Percentiles rank a stretch among this genome's conserved stretches.
phyloP scores from a whole-genome alignment of 257 asterid species.

The Fraxinus pennsylvanica region DNA sequence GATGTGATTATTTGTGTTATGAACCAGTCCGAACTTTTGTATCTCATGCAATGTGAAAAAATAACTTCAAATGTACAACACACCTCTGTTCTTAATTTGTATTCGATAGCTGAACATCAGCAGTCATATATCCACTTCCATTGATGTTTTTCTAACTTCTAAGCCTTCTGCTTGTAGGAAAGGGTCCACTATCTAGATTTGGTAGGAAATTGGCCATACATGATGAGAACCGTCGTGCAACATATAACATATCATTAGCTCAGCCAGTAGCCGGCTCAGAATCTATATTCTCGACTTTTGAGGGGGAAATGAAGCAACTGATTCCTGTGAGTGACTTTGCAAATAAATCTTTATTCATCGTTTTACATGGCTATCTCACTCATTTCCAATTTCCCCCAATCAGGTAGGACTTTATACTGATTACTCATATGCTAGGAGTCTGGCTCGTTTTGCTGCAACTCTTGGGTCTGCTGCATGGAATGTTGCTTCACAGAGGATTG shows the following conservation, averaged over 20 bases:
- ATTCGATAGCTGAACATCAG: background rate
- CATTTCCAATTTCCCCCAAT: slow-evolving; percentile 22
- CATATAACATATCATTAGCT: slow-evolving; percentile 52
- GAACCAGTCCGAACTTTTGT: background rate
- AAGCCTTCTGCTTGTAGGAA: slow-evolving; percentile 49
- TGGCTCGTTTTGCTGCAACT: slow-evolving; percentile 85
- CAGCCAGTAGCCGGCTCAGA: slow-evolving; percentile 52
- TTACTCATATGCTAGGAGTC: slow-evolving; percentile 89
- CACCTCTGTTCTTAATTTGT: background rate
- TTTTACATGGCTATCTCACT: slow-evolving; percentile 15
- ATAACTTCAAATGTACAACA: background rate
- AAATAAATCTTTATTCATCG: slow-evolving; percentile 10
- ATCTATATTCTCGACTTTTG: slow-evolving; percentile 78
- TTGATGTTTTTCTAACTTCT: slow-evolving; percentile 5
- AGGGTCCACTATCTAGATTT: slow-evolving; percentile 49
- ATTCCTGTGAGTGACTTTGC: slow-evolving; percentile 63
- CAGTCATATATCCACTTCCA: background rate
- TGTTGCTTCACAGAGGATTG: slow-evolving; percentile 83
- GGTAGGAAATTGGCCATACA: slow-evolving; percentile 57
- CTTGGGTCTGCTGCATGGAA: slow-evolving; percentile 92
- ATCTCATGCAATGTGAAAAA: background rate
- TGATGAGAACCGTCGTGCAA: slow-evolving; percentile 81
- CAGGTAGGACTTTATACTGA: slow-evolving; percentile 94
- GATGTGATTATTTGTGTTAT: slow-evolving; percentile 5
- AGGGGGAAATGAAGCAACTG: slow-evolving; percentile 87